These are phyloP conservation scores for Phialophora tarda DNA, from an alignment of 2,329 filamentous ascomycete species.

Conservation along the genomic window DNA sequence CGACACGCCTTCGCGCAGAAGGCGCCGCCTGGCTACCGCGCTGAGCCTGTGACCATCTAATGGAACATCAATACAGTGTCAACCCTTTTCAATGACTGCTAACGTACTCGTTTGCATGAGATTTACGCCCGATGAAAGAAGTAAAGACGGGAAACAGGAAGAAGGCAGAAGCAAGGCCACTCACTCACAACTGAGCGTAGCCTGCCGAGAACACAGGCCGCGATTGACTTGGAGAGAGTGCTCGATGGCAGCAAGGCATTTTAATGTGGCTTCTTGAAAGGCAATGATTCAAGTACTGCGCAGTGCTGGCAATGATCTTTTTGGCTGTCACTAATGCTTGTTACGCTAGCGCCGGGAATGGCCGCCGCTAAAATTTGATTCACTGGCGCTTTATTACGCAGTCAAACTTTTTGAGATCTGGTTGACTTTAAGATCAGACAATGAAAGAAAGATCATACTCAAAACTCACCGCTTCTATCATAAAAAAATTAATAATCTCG, in stretches of 20 bases:
- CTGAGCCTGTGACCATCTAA: slow-evolving; percentile 32
- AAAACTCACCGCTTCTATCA: slow-evolving; percentile 1
- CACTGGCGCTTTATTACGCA: background rate
- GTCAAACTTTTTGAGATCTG: slow-evolving; percentile 11
- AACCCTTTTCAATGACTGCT: background rate
- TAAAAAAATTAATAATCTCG: background rate
- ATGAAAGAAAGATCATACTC: background rate
- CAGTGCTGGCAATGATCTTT: background rate
- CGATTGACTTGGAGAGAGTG: background rate
- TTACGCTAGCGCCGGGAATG: slow-evolving; percentile 16
- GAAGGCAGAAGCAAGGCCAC: background rate
- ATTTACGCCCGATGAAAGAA: slow-evolving; percentile 21
- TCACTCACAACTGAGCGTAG: background rate
- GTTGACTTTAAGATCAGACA: slow-evolving; percentile 1
- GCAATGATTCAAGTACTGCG: background rate
- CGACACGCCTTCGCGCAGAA: slow-evolving; percentile 28
- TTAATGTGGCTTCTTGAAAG: background rate
- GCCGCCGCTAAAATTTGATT: slow-evolving; percentile 2
- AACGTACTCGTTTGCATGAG: slow-evolving; percentile 33
- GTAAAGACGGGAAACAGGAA: background rate
- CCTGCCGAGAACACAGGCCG: no score
- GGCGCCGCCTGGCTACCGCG: slow-evolving; percentile 32
- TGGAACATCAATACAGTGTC: background rate
- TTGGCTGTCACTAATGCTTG: background rate
- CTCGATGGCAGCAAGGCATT: background rate